A percentile compares a stretch with the other conserved stretches of the same genome.
Conservation (phyloP, 495 filamentous ascomycete genomes). For the Cairneyella variabilis region DNA sequence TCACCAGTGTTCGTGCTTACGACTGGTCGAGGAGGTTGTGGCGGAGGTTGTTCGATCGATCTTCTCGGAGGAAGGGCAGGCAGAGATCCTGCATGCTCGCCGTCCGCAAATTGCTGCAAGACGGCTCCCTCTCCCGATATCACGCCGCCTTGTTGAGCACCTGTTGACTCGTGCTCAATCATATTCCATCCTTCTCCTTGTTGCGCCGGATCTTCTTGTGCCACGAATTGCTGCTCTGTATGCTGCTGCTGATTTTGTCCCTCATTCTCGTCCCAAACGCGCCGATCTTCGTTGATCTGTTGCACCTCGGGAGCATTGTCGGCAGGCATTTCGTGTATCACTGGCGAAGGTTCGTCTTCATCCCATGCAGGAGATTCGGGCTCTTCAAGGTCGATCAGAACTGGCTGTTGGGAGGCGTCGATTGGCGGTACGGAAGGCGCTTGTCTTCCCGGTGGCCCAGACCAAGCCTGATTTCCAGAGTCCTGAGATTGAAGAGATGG, state of each 20-base stretch:
- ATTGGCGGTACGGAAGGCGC: conserved; percentile 17
- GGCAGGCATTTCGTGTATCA: conserved; percentile 23
- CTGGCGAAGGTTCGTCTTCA: conserved; percentile 28
- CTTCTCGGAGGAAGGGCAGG: conserved; percentile 36
- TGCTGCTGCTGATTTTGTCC: conserved; percentile 29
- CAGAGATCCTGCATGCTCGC: conserved; percentile 17
- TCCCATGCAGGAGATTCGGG: conserved; percentile 35
- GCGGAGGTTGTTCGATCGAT: conserved; percentile 26
- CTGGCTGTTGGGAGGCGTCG: conserved; percentile 14
- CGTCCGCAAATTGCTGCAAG: conserved; percentile 7
- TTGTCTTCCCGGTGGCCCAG: conserved; percentile 9
- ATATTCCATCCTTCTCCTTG: conserved; percentile 44
- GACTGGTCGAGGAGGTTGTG: conserved; percentile 40
- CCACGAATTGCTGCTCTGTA: conserved; percentile 15
- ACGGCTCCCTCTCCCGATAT: conserved; percentile 8
- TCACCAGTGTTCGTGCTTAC: conserved; percentile 30
- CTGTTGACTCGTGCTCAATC: conserved; percentile 35
- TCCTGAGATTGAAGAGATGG: conserved; percentile 12
- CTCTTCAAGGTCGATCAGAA: conserved; percentile 35
- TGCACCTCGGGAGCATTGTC: conserved; percentile 18
- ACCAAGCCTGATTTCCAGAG: conserved; percentile 17
- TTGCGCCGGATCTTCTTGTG: conserved; percentile 21
- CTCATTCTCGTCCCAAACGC: conserved; percentile 43
- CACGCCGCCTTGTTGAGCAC: conserved; percentile 20
- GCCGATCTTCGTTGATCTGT: conserved; percentile 31